Conservation (phyloP, 2,329 filamentous ascomycete genomes). For the Fusarium brevicatenulatum region DNA sequence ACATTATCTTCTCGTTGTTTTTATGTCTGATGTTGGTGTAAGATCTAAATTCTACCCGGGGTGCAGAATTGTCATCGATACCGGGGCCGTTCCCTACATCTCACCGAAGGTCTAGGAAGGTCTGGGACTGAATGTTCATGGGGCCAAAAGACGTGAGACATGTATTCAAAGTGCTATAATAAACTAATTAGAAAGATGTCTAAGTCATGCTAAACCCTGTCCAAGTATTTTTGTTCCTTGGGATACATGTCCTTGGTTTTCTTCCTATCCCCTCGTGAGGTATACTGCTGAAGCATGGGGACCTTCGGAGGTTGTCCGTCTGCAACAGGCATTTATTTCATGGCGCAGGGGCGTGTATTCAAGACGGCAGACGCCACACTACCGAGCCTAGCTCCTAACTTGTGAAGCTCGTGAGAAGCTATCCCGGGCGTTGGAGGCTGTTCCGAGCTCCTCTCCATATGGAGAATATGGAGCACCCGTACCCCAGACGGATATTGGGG, state of each 20-base stretch:
- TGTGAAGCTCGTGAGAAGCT: constrained; percentile 20
- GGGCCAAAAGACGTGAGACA: not conserved
- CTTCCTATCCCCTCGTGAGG: not conserved
- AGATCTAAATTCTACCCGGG: constrained; percentile 20
- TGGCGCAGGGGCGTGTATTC: constrained; percentile 19
- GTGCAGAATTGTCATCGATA: constrained; percentile 5
- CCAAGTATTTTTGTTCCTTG: not conserved
- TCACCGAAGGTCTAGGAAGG: constrained; percentile 26
- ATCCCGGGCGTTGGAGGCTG: constrained; percentile 18
- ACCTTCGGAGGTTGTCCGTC: constrained; percentile 37
- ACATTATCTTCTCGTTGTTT: not conserved
- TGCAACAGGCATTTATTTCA: constrained; percentile 8
- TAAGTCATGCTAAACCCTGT: not conserved
- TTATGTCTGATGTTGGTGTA: constrained; percentile 12
- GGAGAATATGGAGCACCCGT: not conserved
- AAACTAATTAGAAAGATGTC: not conserved
- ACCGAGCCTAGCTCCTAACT: not conserved
- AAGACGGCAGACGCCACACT: constrained; percentile 15
- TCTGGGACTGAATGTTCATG: not conserved
- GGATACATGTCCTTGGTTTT: not conserved
- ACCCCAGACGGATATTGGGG: constrained; percentile 26
- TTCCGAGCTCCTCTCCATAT: constrained; percentile 18
- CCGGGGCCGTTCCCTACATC: constrained; percentile 18
- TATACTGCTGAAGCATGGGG: constrained; percentile 23
- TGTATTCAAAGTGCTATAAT: not conserved